phyloP scores from a whole-genome alignment of 805 yeast species.

The Kregervanrija fluxuum region DNA sequence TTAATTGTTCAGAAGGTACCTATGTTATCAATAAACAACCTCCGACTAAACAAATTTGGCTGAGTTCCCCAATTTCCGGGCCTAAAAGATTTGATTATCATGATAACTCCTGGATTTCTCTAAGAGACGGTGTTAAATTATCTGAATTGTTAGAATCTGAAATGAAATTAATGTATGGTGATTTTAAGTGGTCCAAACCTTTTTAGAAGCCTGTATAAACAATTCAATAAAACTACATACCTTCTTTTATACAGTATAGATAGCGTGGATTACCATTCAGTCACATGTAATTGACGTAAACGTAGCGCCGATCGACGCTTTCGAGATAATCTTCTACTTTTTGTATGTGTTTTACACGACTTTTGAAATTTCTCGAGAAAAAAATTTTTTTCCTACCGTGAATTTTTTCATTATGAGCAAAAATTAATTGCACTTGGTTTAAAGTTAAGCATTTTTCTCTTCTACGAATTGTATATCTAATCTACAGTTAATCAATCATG shows the following conservation, averaged over 20 bases:
- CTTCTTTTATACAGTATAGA: no score
- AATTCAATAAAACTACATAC: no score
- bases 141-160: conserved; percentile 46
- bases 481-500: conserved; percentile 13
- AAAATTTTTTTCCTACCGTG: no score
- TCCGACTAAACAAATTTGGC: conserved; percentile 95
- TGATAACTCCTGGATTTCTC: conserved; percentile 69
- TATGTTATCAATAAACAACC: conserved; percentile 97
- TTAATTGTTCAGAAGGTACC: conserved; percentile 68
- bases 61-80: conserved; percentile 87
- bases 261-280: no score
- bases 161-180: conserved; percentile 27
- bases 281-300: no score
- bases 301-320: no score
- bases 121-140: conserved; percentile 53
- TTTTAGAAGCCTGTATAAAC: neutral
- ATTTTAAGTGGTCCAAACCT: conserved; percentile 14
- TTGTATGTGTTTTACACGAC: no score
- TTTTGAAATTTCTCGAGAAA: no score
- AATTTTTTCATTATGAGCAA: no score
- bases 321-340: no score
- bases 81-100: conserved; percentile 81
- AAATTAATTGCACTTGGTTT: no score
- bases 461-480: no score
- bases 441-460: neutral